These are phyloP conservation scores for Aristolochia fimbriata DNA, from an alignment of 164 flowering plant species.

Conservation along the genomic window DNA sequence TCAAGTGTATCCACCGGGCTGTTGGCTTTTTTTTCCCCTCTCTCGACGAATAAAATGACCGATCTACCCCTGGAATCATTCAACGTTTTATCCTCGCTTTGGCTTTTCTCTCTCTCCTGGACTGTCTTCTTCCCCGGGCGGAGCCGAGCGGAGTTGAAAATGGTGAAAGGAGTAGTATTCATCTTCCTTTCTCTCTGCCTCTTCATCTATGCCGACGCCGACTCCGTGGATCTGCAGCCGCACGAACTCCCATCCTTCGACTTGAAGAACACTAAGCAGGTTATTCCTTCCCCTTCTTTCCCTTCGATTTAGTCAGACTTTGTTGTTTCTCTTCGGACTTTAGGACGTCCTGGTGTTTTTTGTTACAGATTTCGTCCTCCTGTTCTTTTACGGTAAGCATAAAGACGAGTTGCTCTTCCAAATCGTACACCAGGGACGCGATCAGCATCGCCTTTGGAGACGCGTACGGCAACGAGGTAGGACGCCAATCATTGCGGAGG, in stretches of 20 bases:
- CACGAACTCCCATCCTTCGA: constrained; percentile 26
- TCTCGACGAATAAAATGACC: too few relatives aligned
- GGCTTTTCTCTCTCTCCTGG: not conserved
- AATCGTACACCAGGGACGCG: constrained; percentile 44
- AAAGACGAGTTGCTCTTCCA: constrained; percentile 70
- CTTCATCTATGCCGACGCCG: constrained; percentile 9
- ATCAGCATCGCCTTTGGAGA: constrained; percentile 74
- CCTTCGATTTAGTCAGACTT: not conserved
- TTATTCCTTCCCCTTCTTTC: constrained; percentile 4
- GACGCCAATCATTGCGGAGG: too few relatives aligned
- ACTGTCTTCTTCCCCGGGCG: too few relatives aligned
- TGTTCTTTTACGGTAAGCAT: constrained; percentile 54
- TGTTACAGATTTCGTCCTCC: constrained; percentile 15
- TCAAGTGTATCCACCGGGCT: too few relatives aligned
- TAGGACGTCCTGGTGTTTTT: not conserved
- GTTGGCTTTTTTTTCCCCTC: too few relatives aligned
- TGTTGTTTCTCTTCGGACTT: too few relatives aligned
- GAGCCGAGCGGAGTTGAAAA: not conserved
- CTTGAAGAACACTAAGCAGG: constrained; percentile 26
- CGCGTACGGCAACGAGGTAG: constrained; percentile 63
- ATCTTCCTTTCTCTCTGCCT: constrained; percentile 10
- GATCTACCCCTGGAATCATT: not conserved
- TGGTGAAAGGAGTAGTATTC: constrained; percentile 2
- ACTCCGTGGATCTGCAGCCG: constrained; percentile 20
- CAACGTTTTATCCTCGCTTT: not conserved